Evolutionary conservation across 1,284 basidiomycete species (phyloP).

Genomic region (Entoloma clypeatum): DNA sequence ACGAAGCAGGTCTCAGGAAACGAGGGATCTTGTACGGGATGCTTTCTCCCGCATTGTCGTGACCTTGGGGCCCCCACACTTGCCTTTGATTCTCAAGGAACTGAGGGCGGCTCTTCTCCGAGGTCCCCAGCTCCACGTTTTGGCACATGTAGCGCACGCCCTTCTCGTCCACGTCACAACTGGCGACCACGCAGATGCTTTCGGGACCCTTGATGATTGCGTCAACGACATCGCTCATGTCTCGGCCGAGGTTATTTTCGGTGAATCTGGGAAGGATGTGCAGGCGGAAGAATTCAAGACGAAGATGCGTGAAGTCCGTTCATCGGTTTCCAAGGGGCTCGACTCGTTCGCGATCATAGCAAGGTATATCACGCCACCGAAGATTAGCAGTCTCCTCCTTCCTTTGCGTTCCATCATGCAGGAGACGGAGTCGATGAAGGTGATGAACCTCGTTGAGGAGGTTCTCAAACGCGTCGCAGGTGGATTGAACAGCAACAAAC

Average conservation of each 20-base stretch:
- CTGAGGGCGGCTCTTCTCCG: conserved; percentile 80
- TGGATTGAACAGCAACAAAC: conserved; percentile 82
- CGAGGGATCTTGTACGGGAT: conserved; percentile 84
- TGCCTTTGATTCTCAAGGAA: conserved; percentile 76
- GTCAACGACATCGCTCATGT: conserved; percentile 78
- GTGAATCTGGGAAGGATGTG: conserved; percentile 89
- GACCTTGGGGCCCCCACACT: conserved; percentile 70
- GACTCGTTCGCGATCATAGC: conserved; percentile 86
- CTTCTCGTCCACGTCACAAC: conserved; percentile 79
- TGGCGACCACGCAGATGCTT: conserved; percentile 47
- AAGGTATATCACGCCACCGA: conserved; percentile 68
- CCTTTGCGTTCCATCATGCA: conserved; percentile 87
- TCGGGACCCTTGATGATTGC: conserved; percentile 72
- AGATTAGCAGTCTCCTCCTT: conserved; percentile 73
- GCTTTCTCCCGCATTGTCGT: conserved; percentile 82
- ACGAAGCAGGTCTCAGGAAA: conserved; percentile 91
- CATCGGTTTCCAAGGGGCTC: conserved; percentile 74
- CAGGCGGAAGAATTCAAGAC: conserved; percentile 91
- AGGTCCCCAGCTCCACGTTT: conserved; percentile 92
- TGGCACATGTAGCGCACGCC: conserved; percentile 84
- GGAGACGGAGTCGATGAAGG: conserved; percentile 78
- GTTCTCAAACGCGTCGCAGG: conserved; percentile 79
- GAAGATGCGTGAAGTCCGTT: conserved; percentile 87
- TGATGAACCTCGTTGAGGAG: conserved; percentile 88
- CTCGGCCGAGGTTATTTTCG: conserved; percentile 92